Evolutionary conservation across 1,284 basidiomycete species (phyloP).

Genomic region (Hemileia vastatrix): DNA sequence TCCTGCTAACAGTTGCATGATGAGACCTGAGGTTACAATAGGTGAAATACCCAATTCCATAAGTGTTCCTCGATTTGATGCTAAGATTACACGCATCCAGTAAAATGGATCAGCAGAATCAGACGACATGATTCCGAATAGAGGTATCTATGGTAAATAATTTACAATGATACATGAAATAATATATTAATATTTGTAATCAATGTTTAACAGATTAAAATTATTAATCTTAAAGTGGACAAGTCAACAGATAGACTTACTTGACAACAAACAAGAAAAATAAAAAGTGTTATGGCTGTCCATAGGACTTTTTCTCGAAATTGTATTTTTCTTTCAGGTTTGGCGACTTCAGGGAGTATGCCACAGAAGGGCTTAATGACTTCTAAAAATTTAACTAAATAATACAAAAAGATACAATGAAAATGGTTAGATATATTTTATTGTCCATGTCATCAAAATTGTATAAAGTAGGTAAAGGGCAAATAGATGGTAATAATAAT

Average conservation of each 20-base stretch:
- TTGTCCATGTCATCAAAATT: too few species aligned
- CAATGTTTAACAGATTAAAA: too few species aligned
- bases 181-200: too few species aligned
- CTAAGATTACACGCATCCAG: slow-evolving; percentile 99
- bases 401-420: too few species aligned
- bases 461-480: too few species aligned
- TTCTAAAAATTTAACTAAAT: too few species aligned
- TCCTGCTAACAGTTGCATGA: slow-evolving; percentile 96
- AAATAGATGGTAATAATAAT: too few species aligned
- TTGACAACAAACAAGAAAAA: slow-evolving; percentile 96
- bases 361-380: slow-evolving; percentile 87
- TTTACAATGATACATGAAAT: too few species aligned
- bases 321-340: slow-evolving; percentile 88
- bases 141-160: too few species aligned
- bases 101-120: slow-evolving; percentile 95
- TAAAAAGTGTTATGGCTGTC: slow-evolving; percentile 92
- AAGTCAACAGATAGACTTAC: too few species aligned
- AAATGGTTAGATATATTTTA: too few species aligned
- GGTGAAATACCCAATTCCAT: slow-evolving; percentile 99
- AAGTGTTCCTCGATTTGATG: slow-evolving; percentile 91
- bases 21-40: slow-evolving; percentile 96
- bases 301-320: slow-evolving; percentile 94
- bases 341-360: slow-evolving; percentile 77
- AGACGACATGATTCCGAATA: slow-evolving; percentile 97
- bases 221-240: too few species aligned